Percentiles rank a stretch among this genome's conserved stretches.
These are phyloP conservation scores for Albophoma yamanashiensis DNA, from an alignment of 2,329 filamentous ascomycete species.

Conservation along the genomic window DNA sequence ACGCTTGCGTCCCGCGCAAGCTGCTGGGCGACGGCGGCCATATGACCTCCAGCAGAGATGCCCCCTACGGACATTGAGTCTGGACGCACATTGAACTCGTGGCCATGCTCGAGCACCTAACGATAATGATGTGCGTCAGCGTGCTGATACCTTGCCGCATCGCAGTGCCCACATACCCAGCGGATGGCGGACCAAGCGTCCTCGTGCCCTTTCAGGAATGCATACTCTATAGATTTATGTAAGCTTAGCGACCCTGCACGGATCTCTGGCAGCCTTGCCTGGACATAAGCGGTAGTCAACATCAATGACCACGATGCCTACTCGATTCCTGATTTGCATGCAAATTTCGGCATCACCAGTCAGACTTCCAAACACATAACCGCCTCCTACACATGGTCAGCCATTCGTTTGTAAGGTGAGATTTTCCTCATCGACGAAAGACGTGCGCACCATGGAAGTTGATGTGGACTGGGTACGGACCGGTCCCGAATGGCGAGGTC, in stretches of 20 bases:
- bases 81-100: neutral
- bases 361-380: constrained; percentile 2
- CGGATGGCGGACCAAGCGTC: constrained; percentile 3
- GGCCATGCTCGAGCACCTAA: neutral
- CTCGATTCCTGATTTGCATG: constrained; percentile 1
- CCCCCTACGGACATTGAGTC: constrained; percentile 6
- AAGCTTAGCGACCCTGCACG: neutral
- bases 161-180: constrained; percentile 1
- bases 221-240: neutral
- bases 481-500: constrained; percentile 3
- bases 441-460: constrained; percentile 2
- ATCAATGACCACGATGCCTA: constrained; percentile 2
- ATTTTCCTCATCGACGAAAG: neutral
- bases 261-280: neutral
- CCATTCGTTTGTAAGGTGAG: neutral
- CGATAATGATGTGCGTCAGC: neutral
- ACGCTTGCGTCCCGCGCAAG: constrained; percentile 2
- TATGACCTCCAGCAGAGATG: constrained; percentile 4
- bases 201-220: constrained; percentile 3
- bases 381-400: neutral
- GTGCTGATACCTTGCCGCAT: neutral
- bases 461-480: constrained; percentile 3
- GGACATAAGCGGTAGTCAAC: constrained; percentile 1
- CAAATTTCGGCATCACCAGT: constrained; percentile 1
- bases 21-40: constrained; percentile 2